Evolutionary conservation across 768 basidiomycete species (phyloP), one percentile per base, ranked within the genome.

Genomic region (Phylloporus rhodoxanthus): DNA sequence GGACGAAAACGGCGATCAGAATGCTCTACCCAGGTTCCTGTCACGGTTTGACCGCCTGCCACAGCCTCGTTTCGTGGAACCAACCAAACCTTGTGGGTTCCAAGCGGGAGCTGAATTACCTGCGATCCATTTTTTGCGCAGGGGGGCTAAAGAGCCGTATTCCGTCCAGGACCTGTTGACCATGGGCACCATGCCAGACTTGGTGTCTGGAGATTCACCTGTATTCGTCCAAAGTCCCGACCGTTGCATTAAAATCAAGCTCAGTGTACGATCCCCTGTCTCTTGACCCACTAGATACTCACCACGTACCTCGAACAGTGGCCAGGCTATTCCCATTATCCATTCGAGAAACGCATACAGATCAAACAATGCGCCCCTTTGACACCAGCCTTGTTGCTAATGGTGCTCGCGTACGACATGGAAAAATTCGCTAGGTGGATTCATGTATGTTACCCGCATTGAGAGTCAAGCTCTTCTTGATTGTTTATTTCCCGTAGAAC

Each of bases 321-420:
- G 77, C 75, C 77, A 6, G 77, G 77, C 1, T 78, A 78, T 60
- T 63, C 64, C 19, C 43, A 52, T n/a, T 57, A 67, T 41, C 65
- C 71, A 0, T 62, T 67, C 26, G 65, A 71, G 57, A 72, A 70
- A 53, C 70, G 72, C 5, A 53, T 75, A 44, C 54, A 57, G 19
- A 69, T 72, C 17, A 65, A 68, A 26, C 59, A 59, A 19, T 66
- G 64, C n/a, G 53, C 37, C n/a, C 41, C 53, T 21, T 59, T 71
- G 36, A 68, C 68, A 4, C 57, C 68, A 8, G 57, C 62, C 21
- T 50, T 59, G 29, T 29, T 76, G 42, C 54, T 75, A 13, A 50
- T 65, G 43, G 33, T 60, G 5, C 52, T 73, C 11, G 68, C 66
- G 1, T 52, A 60, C 20, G 52, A 63, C 5, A 51, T 76, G 7